These are phyloP conservation scores for Sporothrix protearum DNA, from an alignment of 2,329 filamentous ascomycete genomes.

Conservation along the genomic window DNA sequence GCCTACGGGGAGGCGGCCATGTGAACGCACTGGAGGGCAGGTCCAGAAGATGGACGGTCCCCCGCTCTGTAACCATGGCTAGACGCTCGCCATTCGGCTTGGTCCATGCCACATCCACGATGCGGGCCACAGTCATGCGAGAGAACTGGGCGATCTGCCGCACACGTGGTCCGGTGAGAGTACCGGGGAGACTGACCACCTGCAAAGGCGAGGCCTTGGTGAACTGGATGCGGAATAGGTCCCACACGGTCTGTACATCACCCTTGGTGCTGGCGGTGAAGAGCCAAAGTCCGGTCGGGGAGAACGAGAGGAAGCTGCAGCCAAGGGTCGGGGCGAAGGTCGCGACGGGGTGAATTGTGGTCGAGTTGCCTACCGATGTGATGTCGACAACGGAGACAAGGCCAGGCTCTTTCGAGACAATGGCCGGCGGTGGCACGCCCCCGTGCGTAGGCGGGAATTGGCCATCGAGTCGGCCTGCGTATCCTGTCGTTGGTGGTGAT, in stretches of 20 bases:
- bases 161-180: constrained; percentile 58
- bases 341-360: constrained; percentile 59
- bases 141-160: constrained; percentile 85
- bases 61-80: constrained; percentile 87
- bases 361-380: constrained; percentile 53
- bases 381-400: constrained; percentile 73
- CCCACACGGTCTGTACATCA: constrained; percentile 80
- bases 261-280: constrained; percentile 79
- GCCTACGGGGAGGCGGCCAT: constrained; percentile 73
- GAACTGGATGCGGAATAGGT: constrained; percentile 64
- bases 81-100: constrained; percentile 75
- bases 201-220: constrained; percentile 61
- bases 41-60: constrained; percentile 91
- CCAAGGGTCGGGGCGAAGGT: constrained; percentile 70
- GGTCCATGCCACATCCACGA: constrained; percentile 88
- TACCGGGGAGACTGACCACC: constrained; percentile 41
- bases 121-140: constrained; percentile 84
- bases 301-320: constrained; percentile 77
- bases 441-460: constrained; percentile 77
- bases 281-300: constrained; percentile 67
- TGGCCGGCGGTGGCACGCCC: constrained; percentile 49
- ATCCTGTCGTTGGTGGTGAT: constrained; percentile 38
- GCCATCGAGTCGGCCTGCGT: constrained; percentile 43
- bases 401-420: constrained; percentile 61
- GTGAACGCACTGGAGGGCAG: constrained; percentile 77